Evolutionary conservation across 805 yeast genomes (phyloP).

Genomic region (Spencermartinsiella europaea): DNA sequence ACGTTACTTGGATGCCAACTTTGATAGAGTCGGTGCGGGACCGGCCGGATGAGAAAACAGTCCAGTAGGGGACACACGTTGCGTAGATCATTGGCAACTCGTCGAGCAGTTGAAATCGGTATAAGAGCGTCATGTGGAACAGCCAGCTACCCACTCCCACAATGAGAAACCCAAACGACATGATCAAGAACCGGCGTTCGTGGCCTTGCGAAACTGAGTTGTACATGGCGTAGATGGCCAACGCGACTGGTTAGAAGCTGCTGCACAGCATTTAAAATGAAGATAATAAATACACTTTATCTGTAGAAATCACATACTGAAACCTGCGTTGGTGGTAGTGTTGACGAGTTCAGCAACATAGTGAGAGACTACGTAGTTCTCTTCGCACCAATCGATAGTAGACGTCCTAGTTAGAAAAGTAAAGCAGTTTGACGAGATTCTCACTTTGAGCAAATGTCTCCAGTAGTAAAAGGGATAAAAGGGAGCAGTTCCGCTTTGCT

Average conservation of each 20-base stretch:
- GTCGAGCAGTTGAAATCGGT: constrained; percentile 86
- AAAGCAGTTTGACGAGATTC: not conserved
- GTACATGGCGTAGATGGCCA: constrained; percentile 60
- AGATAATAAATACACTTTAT: not conserved
- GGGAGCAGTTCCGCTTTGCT: not conserved
- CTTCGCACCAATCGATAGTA: constrained; percentile 99
- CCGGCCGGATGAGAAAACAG: constrained; percentile 59
- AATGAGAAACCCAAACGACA: constrained; percentile 72
- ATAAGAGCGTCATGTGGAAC: constrained; percentile 91
- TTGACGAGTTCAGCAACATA: constrained; percentile 90
- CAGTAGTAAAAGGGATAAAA: too few relatives aligned
- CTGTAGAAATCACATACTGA: constrained; percentile 31
- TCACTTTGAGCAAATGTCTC: not conserved
- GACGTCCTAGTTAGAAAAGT: constrained; percentile 47
- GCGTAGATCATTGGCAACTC: constrained; percentile 98
- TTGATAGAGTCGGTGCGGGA: constrained; percentile 35
- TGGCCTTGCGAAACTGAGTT: constrained; percentile 56
- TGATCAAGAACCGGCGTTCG: constrained; percentile 65
- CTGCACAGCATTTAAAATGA: not conserved
- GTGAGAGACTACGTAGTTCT: constrained; percentile 80
- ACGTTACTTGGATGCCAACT: constrained; percentile 44
- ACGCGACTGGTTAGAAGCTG: constrained; percentile 28
- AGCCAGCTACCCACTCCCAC: constrained; percentile 95
- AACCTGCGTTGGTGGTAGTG: constrained; percentile 68
- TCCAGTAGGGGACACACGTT: constrained; percentile 92